Percentiles rank a stretch among this genome's conserved stretches.
Conservation (phyloP, 2,329 filamentous ascomycete genomes). For the Dryadomyces quercus-mongolicae region DNA sequence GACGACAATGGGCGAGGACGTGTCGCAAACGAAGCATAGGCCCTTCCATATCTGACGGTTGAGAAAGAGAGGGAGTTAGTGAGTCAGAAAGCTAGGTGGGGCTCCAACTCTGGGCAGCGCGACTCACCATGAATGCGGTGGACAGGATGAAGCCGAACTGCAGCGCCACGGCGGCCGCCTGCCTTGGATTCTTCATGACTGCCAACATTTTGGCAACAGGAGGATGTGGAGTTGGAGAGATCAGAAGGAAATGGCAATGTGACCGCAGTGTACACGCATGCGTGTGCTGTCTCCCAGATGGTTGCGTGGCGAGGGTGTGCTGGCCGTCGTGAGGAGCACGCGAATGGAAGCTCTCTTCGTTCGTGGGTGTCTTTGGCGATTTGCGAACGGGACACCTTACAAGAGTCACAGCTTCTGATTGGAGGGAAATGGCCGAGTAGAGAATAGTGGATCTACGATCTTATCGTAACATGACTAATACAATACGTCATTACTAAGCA, state of each 20-base stretch:
- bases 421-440: background rate
- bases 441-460: too few relatives aligned
- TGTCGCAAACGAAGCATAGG: conserved; percentile 66
- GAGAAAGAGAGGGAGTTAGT: too few relatives aligned
- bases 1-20: conserved; percentile 66
- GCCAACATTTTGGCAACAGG: conserved; percentile 44
- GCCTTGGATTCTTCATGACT: conserved; percentile 61
- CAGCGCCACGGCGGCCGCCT: conserved; percentile 68
- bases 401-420: background rate
- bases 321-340: too few relatives aligned
- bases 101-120: background rate
- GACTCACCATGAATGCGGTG: conserved; percentile 71
- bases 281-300: background rate
- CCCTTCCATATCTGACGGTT: conserved; percentile 67
- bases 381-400: background rate
- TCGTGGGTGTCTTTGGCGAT: background rate
- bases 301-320: background rate
- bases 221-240: background rate
- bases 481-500: too few relatives aligned
- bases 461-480: too few relatives aligned
- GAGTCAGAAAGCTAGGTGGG: background rate
- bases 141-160: conserved; percentile 87
- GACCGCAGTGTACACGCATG: background rate
- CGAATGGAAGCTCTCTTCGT: too few relatives aligned
- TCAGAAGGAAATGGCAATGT: too few relatives aligned